A percentile compares a stretch with the other conserved stretches of the same genome.
phyloP scores from a whole-genome alignment of 208 protist species.

The Acanthamoeba sp. region DNA sequence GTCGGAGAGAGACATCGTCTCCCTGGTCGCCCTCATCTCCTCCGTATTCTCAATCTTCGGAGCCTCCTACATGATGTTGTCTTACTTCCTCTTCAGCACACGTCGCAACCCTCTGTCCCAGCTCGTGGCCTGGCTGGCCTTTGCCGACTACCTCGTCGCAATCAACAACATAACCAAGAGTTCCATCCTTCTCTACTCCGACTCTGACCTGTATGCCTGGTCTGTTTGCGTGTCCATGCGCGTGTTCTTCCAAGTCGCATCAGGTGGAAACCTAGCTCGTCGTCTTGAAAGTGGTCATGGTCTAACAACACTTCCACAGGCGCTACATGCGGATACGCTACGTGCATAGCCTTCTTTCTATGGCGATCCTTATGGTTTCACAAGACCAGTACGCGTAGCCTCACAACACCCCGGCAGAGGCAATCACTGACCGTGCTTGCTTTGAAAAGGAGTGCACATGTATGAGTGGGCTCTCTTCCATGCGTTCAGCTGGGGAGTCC shows the following conservation, averaged over 20 bases:
- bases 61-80: not conserved
- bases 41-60: not conserved
- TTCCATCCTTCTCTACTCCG: not conserved
- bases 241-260: not conserved
- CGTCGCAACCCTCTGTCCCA: not conserved
- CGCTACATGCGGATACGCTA: not conserved
- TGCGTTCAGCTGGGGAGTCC: slow-evolving; percentile 22
- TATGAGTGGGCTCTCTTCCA: not conserved
- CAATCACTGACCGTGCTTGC: not conserved
- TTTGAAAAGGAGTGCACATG: not conserved
- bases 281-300: not conserved
- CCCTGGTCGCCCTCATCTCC: not conserved
- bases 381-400: not conserved
- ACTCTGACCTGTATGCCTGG: not conserved
- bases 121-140: slow-evolving; percentile 30
- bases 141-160: not conserved
- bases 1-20: not conserved
- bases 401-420: too few relatives aligned
- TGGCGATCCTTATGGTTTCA: not conserved
- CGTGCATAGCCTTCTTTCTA: slow-evolving; percentile 54
- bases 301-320: not conserved
- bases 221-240: not conserved
- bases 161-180: slow-evolving; percentile 21
- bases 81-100: slow-evolving; percentile 30
- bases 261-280: not conserved